Evolutionary conservation across 371 early-diverging fungal genomes (phyloP).

Genomic region (Syncephalis plumigaleata): DNA sequence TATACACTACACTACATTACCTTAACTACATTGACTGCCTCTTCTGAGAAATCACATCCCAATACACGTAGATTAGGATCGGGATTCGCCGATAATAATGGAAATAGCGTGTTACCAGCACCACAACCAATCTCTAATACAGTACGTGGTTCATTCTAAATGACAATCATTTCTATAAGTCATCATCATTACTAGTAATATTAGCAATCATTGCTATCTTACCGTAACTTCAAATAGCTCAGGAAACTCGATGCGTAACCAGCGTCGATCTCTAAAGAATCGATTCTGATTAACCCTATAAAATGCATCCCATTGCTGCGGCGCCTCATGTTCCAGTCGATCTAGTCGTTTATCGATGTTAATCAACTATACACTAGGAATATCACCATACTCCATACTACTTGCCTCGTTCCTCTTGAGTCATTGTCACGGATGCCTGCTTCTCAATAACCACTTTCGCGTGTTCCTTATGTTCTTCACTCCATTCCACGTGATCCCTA

Average conservation of each 20-base stretch:
- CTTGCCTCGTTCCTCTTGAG: background rate
- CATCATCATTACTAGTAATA: background rate
- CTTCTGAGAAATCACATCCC: conserved; percentile 69
- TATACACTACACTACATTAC: too few relatives aligned
- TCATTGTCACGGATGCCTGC: background rate
- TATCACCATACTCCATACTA: background rate
- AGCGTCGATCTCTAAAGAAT: conserved; percentile 89
- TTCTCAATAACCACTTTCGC: background rate
- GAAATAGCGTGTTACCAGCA: conserved; percentile 91
- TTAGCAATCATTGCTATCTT: background rate
- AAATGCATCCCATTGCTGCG: conserved; percentile 43
- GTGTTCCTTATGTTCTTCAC: conserved; percentile 39
- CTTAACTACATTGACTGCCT: conserved; percentile 63
- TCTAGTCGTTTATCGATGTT: background rate
- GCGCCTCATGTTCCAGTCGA: background rate
- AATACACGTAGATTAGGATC: conserved; percentile 32
- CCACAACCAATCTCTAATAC: conserved; percentile 82
- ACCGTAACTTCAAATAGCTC: conserved; percentile 24
- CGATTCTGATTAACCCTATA: conserved; percentile 84
- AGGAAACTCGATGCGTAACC: conserved; percentile 87
- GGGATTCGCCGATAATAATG: conserved; percentile 59
- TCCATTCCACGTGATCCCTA: conserved; percentile 75
- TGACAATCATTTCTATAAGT: background rate
- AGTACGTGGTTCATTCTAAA: background rate
- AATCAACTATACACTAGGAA: background rate